phyloP scores from a whole-genome alignment of 116 monocot genomes.

The Zostera marina region DNA sequence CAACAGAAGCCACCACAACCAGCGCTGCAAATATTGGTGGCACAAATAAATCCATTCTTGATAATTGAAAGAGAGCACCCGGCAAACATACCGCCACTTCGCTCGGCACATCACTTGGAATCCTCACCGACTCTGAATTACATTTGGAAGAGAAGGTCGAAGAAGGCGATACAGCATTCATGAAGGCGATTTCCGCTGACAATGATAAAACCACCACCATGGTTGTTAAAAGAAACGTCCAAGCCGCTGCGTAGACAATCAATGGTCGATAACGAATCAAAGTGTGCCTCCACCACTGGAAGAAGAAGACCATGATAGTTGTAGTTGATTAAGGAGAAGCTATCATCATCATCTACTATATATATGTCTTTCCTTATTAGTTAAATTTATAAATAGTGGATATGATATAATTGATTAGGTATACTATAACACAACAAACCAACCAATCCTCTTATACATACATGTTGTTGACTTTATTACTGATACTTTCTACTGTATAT shows the following conservation, averaged over 20 bases:
- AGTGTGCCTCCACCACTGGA: not conserved
- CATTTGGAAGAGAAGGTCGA: constrained; percentile 7
- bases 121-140: constrained; percentile 9
- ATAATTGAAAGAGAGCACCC: constrained; percentile 19
- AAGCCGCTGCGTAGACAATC: constrained; percentile 8
- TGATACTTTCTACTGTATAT: no score
- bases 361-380: not conserved
- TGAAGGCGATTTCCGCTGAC: constrained; percentile 26
- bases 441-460: no score
- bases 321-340: no score
- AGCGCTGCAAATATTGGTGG: constrained; percentile 59
- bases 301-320: not conserved
- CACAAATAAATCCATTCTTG: constrained; percentile 21
- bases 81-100: constrained; percentile 57
- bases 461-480: no score
- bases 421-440: not conserved
- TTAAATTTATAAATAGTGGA: no score
- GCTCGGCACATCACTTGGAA: constrained; percentile 31
- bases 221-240: constrained; percentile 18
- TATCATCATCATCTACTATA: not conserved
- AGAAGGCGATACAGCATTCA: constrained; percentile 17
- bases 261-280: not conserved
- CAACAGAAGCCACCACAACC: constrained; percentile 34
- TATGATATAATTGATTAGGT: constrained; percentile 2
- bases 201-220: constrained; percentile 19